Percentiles rank a stretch among this genome's conserved stretches.
Conservation (phyloP, 2,329 filamentous ascomycete species). For the Microsporum audouinii region DNA sequence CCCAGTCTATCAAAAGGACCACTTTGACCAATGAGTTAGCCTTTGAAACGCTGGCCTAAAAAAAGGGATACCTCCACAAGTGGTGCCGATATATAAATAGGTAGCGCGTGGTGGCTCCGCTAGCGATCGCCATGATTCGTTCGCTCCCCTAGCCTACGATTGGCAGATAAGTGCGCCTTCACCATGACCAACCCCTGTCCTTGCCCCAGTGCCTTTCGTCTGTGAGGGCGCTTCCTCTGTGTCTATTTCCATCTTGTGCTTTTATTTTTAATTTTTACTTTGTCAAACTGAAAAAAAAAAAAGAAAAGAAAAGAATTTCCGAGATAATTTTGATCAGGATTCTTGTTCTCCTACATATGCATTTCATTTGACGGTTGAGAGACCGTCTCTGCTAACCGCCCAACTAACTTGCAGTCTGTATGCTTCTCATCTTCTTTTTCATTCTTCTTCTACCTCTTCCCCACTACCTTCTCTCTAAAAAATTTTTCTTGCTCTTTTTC, state of each 20-base stretch:
- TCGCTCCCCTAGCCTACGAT: neutral
- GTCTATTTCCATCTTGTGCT: conserved; percentile 2
- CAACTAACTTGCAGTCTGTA: neutral
- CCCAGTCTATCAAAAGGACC: neutral
- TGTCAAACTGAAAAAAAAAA: neutral
- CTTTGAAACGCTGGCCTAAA: neutral
- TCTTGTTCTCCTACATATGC: neutral
- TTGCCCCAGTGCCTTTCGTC: neutral
- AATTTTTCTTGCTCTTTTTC: neutral
- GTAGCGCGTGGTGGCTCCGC: conserved; percentile 1
- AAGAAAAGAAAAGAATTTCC: neutral
- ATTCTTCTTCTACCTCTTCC: neutral
- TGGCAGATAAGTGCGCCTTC: neutral
- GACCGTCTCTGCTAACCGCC: conserved; percentile 1
- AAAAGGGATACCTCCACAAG: neutral
- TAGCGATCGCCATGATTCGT: conserved; percentile 1
- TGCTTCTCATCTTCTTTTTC: neutral
- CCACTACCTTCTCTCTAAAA: neutral
- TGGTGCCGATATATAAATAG: neutral
- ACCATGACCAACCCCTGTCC: conserved; percentile 8
- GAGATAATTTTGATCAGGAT: neutral
- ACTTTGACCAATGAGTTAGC: neutral
- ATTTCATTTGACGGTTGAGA: conserved; percentile 1
- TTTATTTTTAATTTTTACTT: conserved; percentile 5
- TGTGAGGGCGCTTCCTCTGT: conserved; percentile 1